phyloP scores from a whole-genome alignment of 768 basidiomycete genomes.

The Boletellus ananas region DNA sequence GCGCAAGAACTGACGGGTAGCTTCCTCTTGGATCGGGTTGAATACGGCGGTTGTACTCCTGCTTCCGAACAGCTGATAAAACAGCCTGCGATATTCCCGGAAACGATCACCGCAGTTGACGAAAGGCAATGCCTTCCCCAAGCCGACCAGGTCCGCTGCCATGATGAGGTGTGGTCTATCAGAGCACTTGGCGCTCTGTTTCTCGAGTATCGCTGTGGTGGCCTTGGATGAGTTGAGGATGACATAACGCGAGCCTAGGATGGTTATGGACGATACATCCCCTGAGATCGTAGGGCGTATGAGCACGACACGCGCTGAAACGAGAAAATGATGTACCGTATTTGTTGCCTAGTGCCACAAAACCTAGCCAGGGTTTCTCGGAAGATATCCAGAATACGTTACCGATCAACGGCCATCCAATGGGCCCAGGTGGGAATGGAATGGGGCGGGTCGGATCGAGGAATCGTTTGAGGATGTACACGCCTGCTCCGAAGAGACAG shows the following conservation, averaged over 20 bases:
- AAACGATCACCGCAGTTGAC: slow-evolving; percentile 4
- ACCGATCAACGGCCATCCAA: slow-evolving; percentile 42
- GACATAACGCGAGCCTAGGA: slow-evolving; percentile 46
- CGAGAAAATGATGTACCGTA: slow-evolving; percentile 39
- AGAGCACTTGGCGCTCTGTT: slow-evolving; percentile 52
- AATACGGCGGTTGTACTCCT: slow-evolving; percentile 6
- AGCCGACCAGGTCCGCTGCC: slow-evolving; percentile 21
- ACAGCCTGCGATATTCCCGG: slow-evolving; percentile 13
- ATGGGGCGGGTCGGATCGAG: background rate
- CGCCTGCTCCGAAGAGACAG: slow-evolving; percentile 16
- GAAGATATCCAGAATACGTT: slow-evolving; percentile 52
- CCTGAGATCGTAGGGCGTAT: slow-evolving; percentile 20
- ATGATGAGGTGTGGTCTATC: slow-evolving; percentile 16
- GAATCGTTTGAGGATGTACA: slow-evolving; percentile 8
- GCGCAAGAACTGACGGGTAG: slow-evolving; percentile 16
- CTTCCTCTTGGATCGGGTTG: slow-evolving; percentile 17
- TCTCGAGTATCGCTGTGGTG: slow-evolving; percentile 48
- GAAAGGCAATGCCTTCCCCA: slow-evolving; percentile 4
- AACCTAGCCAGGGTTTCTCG: slow-evolving; percentile 48
- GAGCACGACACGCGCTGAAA: background rate
- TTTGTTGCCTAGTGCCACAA: slow-evolving; percentile 48
- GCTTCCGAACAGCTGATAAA: slow-evolving; percentile 9
- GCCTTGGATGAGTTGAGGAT: slow-evolving; percentile 47
- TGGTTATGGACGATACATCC: slow-evolving; percentile 12
- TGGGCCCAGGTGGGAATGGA: slow-evolving; percentile 20